Evolutionary conservation across 2,329 filamentous ascomycete genomes (phyloP).

Genomic region (Aspergillus sp.): DNA sequence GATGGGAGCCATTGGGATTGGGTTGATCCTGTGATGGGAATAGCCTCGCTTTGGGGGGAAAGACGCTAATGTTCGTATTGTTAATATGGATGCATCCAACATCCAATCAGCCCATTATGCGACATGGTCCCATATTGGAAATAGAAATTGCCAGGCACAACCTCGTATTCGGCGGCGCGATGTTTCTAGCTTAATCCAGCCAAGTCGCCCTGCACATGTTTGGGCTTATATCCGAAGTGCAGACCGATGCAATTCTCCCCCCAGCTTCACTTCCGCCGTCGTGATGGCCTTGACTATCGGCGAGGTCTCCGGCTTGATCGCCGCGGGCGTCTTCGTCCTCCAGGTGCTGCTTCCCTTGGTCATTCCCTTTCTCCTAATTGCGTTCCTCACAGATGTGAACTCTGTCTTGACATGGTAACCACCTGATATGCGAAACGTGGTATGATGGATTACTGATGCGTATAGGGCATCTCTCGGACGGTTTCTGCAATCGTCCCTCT

Average conservation of each 20-base stretch:
- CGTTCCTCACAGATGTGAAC: conserved; percentile 35
- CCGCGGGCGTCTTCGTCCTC: conserved; percentile 36
- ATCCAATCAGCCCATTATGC: too few relatives aligned
- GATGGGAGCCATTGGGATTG: background rate
- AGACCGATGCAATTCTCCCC: too few relatives aligned
- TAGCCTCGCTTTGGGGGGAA: background rate
- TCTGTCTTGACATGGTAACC: conserved; percentile 37
- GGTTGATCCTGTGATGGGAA: background rate
- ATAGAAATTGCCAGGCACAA: background rate
- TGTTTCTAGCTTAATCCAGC: background rate
- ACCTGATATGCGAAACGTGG: background rate
- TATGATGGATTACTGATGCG: background rate
- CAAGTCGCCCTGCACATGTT: background rate
- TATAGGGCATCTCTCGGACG: conserved; percentile 36
- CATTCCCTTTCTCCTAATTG: conserved; percentile 36
- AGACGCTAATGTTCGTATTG: too few relatives aligned
- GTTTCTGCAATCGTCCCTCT: conserved; percentile 40
- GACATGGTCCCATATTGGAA: background rate
- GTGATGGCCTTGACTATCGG: conserved; percentile 28
- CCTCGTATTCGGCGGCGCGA: background rate
- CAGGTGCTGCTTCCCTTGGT: conserved; percentile 36
- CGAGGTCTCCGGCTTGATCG: conserved; percentile 41
- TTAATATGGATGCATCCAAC: too few relatives aligned
- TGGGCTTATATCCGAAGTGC: too few relatives aligned
- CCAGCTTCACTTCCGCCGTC: too few relatives aligned